phyloP scores from a whole-genome alignment of 2,329 filamentous ascomycete genomes.

The Verticillium zaregamsianum region DNA sequence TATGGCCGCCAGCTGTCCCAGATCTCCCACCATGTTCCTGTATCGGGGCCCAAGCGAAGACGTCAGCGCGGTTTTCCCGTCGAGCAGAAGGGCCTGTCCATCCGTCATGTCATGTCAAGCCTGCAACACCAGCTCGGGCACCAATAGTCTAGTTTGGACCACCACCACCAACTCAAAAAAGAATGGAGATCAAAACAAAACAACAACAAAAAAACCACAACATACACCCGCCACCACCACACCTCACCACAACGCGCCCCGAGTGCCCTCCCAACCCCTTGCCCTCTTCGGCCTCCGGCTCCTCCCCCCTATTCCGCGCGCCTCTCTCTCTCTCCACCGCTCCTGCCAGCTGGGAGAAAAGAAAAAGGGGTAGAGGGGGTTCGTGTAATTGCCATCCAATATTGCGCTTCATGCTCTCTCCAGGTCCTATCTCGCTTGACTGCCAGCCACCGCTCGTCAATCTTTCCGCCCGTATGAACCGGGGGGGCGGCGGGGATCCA shows the following conservation, averaged over 20 bases:
- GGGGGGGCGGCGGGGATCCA: background rate
- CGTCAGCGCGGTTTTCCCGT: background rate
- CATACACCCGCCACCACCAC: background rate
- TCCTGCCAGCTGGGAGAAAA: no score
- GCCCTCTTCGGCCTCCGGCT: background rate
- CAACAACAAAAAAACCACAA: background rate
- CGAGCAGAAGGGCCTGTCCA: background rate
- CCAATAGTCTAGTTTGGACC: background rate
- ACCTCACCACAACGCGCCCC: background rate
- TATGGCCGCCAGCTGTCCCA: background rate
- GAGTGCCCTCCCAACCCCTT: background rate
- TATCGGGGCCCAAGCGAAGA: background rate
- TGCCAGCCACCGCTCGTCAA: background rate
- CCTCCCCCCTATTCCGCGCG: background rate
- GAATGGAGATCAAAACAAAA: background rate
- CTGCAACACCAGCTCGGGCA: background rate
- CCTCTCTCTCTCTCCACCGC: background rate
- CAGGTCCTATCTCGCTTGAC: background rate
- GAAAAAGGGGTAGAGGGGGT: background rate
- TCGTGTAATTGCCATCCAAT: conserved; percentile 1
- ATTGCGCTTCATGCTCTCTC: background rate
- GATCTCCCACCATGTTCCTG: background rate
- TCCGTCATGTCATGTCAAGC: background rate
- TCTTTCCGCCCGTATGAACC: background rate
- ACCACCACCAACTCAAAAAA: background rate